A percentile compares a stretch with the other conserved stretches of the same genome.
Evolutionary conservation across 495 filamentous ascomycete species (phyloP).

Genomic region (Lophiotrema nucula): DNA sequence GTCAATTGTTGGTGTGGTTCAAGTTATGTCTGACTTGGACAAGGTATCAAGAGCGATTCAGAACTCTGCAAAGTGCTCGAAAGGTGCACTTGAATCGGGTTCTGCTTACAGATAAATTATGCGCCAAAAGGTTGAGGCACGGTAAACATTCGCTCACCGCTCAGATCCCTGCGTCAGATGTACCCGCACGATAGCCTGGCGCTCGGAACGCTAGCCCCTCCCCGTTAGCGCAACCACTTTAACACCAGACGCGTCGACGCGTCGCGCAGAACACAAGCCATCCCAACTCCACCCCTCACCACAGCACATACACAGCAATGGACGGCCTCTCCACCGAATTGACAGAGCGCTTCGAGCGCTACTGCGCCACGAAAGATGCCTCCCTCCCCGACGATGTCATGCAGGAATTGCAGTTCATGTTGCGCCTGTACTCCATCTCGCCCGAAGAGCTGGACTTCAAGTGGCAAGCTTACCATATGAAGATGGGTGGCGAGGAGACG

Average conservation of each 20-base stretch:
- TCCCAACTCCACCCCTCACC: conserved; percentile 12
- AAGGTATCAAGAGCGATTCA: neutral
- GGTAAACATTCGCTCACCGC: conserved; percentile 9
- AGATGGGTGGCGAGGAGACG: conserved; percentile 76
- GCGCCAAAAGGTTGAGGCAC: too few species aligned
- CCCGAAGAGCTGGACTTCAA: conserved; percentile 89
- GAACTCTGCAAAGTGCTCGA: too few species aligned
- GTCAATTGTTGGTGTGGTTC: neutral
- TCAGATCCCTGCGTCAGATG: neutral
- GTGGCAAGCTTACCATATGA: conserved; percentile 96
- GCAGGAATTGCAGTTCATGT: conserved; percentile 76
- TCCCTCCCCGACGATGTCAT: conserved; percentile 70
- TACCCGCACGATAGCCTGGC: too few species aligned
- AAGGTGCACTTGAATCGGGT: too few species aligned
- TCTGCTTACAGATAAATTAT: too few species aligned
- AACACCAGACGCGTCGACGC: conserved; percentile 29
- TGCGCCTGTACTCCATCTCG: conserved; percentile 72
- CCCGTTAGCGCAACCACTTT: conserved; percentile 1
- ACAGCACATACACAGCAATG: conserved; percentile 14
- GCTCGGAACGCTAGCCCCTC: neutral
- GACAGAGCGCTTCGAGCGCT: conserved; percentile 30
- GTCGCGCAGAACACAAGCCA: conserved; percentile 17
- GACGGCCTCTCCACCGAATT: conserved; percentile 36
- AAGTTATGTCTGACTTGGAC: too few species aligned
- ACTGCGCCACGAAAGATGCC: conserved; percentile 35